Evolutionary conservation across 768 basidiomycete genomes (phyloP), one percentile per base, ranked within the genome.

Genomic region (Suillus subalutaceus): DNA sequence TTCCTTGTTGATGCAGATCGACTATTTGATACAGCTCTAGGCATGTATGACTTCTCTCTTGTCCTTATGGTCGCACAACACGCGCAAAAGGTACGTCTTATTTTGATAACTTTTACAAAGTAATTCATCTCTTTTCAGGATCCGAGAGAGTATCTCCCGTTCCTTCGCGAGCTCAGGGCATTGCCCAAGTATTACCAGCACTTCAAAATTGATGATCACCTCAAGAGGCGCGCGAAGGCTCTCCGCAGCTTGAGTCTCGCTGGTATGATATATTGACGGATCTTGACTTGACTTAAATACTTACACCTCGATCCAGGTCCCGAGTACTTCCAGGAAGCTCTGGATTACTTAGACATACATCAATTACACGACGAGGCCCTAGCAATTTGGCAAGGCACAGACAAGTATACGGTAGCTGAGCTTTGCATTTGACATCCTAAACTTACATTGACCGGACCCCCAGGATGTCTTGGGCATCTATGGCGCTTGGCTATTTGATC

Each of bases 21-120:
- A 55, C 84, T 99, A 5, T 99, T 97, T 79, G 90, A 99, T 75
- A 92, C 93, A 13, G 97, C 97, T 1, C 85, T 99, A 40, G 97
- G 97, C 23, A 99, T 99, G 96, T 99, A 99, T 73, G 96, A 99
- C 78, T 99, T 99, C 80, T 90, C 93, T 37, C 82, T 99, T 20
- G 97, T 98, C 8, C 81, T 99, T 30, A 90, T 99, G 90, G 87
- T 99, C 50, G 96, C 97, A 1, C 97, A 99, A 74, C 91, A 97
- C 72, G 92, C 97, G 57, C 96, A 99, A 75, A 97, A 97, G 86
- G 96, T 95, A 43, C 12, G 30, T 23, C 15, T n/a, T 26, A n/a
- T 58, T 41, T n/a, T 3, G 13, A 15, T 26, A 75, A 69, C 23
- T 12, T 44, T 46, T 43, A 35, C 7, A 3, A 26, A 13, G 32